Percentiles rank a stretch among this genome's conserved stretches.
Evolutionary conservation across 352 stramenopile species (phyloP).

Genomic region (Phytophthora aleatoria): DNA sequence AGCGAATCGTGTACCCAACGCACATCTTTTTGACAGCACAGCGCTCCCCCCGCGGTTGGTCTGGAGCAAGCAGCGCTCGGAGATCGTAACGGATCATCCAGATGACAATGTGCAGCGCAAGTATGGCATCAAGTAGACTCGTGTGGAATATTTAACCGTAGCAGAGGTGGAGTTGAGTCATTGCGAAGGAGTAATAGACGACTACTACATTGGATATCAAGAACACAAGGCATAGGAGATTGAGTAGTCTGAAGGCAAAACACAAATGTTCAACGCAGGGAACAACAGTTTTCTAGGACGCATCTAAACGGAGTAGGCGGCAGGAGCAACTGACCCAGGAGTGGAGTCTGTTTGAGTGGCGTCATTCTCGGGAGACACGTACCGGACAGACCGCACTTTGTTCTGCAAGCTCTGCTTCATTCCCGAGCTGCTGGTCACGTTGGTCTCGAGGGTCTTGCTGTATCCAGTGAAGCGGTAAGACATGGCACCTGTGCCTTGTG

Average conservation of each 20-base stretch:
- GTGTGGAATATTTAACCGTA: too few relatives aligned
- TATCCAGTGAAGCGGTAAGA: slow-evolving; percentile 40
- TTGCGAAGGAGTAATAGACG: too few relatives aligned
- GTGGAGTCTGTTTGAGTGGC: slow-evolving; percentile 11
- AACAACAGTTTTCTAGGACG: slow-evolving; percentile 2
- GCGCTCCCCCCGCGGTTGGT: slow-evolving; percentile 65
- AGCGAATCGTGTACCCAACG: slow-evolving; percentile 64
- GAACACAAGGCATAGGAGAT: too few relatives aligned
- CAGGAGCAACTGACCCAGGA: slow-evolving; percentile 26
- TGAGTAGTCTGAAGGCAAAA: too few relatives aligned
- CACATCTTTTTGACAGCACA: slow-evolving; percentile 73
- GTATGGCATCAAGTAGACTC: slow-evolving; percentile 53
- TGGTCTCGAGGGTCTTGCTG: slow-evolving; percentile 34
- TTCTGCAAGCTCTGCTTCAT: slow-evolving; percentile 29
- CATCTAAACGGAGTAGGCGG: slow-evolving; percentile 21
- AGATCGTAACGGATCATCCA: slow-evolving; percentile 49
- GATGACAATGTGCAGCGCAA: slow-evolving; percentile 68
- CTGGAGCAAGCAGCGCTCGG: slow-evolving; percentile 73
- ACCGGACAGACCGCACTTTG: slow-evolving; percentile 36
- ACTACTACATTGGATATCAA: too few relatives aligned
- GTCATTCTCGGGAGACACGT: slow-evolving; percentile 20
- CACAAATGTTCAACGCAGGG: neutral
- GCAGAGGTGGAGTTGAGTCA: too few relatives aligned
- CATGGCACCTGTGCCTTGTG: slow-evolving; percentile 5
- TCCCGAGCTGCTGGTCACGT: slow-evolving; percentile 3